Evolutionary conservation across 768 basidiomycete genomes (phyloP).

Genomic region (Boletellus ananas): DNA sequence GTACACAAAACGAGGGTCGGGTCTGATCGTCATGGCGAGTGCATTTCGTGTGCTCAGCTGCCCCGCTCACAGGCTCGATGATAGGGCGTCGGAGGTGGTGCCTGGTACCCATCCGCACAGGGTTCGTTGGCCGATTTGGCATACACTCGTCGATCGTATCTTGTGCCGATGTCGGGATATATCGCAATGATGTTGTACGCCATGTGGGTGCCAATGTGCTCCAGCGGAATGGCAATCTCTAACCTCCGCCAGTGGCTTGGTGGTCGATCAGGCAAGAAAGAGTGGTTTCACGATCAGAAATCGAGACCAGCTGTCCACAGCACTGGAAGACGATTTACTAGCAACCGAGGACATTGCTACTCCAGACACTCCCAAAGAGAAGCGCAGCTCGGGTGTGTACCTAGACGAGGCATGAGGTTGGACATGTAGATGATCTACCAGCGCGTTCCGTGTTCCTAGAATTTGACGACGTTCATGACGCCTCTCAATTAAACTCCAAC

Average conservation of each 20-base stretch:
- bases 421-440: background rate
- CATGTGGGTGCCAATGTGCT: slow-evolving; percentile 36
- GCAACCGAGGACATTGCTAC: background rate
- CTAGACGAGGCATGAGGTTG: slow-evolving; percentile 11
- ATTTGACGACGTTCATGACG: slow-evolving; percentile 3
- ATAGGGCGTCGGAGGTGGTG: slow-evolving; percentile 59
- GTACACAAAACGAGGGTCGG: slow-evolving; percentile 59
- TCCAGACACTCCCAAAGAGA: slow-evolving; percentile 7
- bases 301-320: slow-evolving; percentile 37
- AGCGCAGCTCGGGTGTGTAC: slow-evolving; percentile 12
- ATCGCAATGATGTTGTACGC: slow-evolving; percentile 56
- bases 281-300: slow-evolving; percentile 49
- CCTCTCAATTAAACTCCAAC: slow-evolving; percentile 16
- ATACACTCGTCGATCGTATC: slow-evolving; percentile 52
- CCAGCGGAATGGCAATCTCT: background rate
- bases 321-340: background rate
- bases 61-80: background rate
- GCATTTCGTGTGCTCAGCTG: background rate
- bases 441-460: background rate
- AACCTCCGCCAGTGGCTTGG: slow-evolving; percentile 43
- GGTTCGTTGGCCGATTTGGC: slow-evolving; percentile 49
- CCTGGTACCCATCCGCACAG: slow-evolving; percentile 66
- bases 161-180: slow-evolving; percentile 59
- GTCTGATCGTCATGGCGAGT: slow-evolving; percentile 57
- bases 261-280: slow-evolving; percentile 47